Base-by-base conservation (phyloP, 2,329 filamentous ascomycete species). In the Aspergillus nomiae region DNA sequence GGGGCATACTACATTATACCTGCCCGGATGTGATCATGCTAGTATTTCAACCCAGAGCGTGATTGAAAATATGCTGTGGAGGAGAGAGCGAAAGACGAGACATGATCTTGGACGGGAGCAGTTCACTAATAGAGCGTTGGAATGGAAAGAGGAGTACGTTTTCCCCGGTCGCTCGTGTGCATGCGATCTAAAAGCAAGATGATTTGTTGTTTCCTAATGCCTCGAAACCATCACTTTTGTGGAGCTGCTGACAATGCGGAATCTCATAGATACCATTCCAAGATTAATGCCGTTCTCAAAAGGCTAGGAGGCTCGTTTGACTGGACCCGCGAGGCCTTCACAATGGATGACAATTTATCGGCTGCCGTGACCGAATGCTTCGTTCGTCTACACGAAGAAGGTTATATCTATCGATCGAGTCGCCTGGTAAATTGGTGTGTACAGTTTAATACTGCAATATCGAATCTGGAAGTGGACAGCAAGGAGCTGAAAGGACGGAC, bases 51-150 rank as follows among this genome's bases (percentile, higher is more conserved):
- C 95, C 4, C 95, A 99, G 80, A 92, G 87, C 69, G 94, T 99
- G 58, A 94, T 99, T 59, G 95, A 99, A 82, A 98, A 97, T 78
- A 96, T 96, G 90, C 84, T 98, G 26, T 96, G 91, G 90, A 90
- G 91, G 78, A 87, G 87, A 62, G 87, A 97, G 77, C 85, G 91
- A 75, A 94, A 96, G 84, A 97, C 94, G 3, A 87, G 95, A 66
- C 90, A 97, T 74, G 95, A 99, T 72, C 84, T 99, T 38, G 95
- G 95, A 64, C 87, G 95, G 68, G 83, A 89, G 65, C 89, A 89
- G 73, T 94, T 99, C 73, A 83, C 92, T 28, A 83, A 94, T 64
- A 88, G 87, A 53, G 91, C 96, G 55, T 96, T 92, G 92, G 89
- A 93, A 45, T 99, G 95, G 95, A 98, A 98, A 82, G 88, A 92